These are phyloP conservation scores for Scenedesmus sp. DNA, from an alignment of 163 green algal species.

Conservation along the genomic window DNA sequence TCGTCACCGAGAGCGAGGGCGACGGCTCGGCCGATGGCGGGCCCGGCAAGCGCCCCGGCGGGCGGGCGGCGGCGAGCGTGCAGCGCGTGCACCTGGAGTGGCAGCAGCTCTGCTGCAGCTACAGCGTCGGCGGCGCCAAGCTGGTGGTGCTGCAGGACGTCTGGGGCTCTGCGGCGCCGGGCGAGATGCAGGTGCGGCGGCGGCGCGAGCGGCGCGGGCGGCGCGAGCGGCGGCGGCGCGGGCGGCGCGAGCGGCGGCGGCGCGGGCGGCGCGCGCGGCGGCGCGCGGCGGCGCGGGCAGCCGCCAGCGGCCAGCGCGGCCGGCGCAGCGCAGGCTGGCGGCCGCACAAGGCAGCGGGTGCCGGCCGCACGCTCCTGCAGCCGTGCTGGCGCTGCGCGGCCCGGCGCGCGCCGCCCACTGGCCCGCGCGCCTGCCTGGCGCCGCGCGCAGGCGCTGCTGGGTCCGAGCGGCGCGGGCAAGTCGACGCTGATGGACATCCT, in stretches of 20 bases:
- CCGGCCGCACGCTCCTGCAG: background rate
- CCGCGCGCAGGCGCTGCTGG: slow-evolving; percentile 55
- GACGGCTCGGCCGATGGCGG: too few relatives aligned
- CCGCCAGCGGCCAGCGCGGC: background rate
- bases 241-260: background rate
- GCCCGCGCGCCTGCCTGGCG: background rate
- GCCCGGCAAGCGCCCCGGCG: too few relatives aligned
- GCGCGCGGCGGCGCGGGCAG: background rate
- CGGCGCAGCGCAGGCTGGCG: background rate
- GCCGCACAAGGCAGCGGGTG: background rate
- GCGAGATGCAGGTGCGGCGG: slow-evolving; percentile 35
- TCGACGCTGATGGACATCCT: slow-evolving; percentile 63
- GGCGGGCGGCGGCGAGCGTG: slow-evolving; percentile 23
- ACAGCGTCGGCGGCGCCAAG: slow-evolving; percentile 21
- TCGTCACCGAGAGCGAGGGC: too few relatives aligned
- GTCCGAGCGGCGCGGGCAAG: slow-evolving; percentile 63
- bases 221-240: background rate
- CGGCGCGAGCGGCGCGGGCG: background rate
- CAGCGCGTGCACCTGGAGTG: slow-evolving; percentile 47
- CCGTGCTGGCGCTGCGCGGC: too few relatives aligned
- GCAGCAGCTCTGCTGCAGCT: slow-evolving; percentile 48
- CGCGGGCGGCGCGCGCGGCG: too few relatives aligned
- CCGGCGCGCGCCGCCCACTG: background rate
- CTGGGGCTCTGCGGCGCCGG: background rate
- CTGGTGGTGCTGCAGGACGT: slow-evolving; percentile 24